A percentile compares a stretch with the other conserved stretches of the same genome.
Conservation (phyloP, 1,139 yeast species). For the Lodderomyces elongisporus region DNA sequence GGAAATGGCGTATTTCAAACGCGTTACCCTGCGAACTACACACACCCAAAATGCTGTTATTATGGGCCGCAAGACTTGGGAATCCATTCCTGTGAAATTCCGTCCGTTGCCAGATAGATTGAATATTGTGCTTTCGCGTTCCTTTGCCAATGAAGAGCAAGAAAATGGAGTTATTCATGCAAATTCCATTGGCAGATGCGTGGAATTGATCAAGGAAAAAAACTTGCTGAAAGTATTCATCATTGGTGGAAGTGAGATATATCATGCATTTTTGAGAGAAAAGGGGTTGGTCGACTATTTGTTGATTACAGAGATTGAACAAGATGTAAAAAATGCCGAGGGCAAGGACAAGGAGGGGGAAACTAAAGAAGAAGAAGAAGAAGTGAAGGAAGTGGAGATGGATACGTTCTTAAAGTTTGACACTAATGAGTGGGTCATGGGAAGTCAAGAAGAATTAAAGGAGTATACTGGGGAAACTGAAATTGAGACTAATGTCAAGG, state of each 20-base stretch:
- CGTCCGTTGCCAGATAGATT: conserved; percentile 75
- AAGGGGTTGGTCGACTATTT: conserved; percentile 48
- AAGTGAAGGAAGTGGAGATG: no score
- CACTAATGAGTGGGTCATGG: conserved; percentile 32
- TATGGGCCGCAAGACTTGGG: conserved; percentile 98
- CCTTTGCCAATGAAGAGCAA: conserved; percentile 16
- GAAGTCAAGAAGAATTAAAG: conserved; percentile 29
- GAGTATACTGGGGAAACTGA: conserved; percentile 35
- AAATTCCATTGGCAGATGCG: conserved; percentile 27
- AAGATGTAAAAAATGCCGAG: no score
- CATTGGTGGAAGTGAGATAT: conserved; percentile 92
- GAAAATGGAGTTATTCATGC: conserved; percentile 37
- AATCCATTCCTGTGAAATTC: conserved; percentile 78
- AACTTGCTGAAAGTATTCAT: conserved; percentile 59
- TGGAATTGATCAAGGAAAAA: conserved; percentile 5
- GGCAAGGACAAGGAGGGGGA: no score
- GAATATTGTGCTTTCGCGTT: conserved; percentile 70
- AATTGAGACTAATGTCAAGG: conserved; percentile 36
- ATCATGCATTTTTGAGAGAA: conserved; percentile 54
- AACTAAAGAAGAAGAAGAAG: no score
- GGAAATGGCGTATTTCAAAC: conserved; percentile 82
- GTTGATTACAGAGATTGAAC: conserved; percentile 67
- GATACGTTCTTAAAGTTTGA: conserved; percentile 58
- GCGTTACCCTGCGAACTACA: conserved; percentile 52
- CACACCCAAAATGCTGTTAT: conserved; percentile 65